phyloP scores from a whole-genome alignment of 2,329 filamentous ascomycete genomes.

The Colletotrichum filicis region DNA sequence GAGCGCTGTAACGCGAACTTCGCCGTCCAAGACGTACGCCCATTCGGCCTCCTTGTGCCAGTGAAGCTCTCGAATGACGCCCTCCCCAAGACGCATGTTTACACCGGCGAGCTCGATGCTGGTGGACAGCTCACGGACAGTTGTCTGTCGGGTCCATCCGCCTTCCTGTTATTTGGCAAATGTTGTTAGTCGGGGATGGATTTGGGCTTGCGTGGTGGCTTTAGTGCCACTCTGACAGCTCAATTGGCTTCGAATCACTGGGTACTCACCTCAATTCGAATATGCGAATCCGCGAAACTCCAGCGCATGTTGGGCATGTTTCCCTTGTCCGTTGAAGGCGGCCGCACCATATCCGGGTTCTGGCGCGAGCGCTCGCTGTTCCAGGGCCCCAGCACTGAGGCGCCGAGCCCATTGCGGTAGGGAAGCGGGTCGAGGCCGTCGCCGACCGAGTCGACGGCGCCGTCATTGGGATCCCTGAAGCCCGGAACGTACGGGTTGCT shows the following conservation, averaged over 20 bases:
- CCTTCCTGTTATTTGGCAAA: conserved; percentile 63
- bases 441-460: conserved; percentile 69
- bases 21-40: conserved; percentile 79
- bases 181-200: not conserved
- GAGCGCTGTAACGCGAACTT: conserved; percentile 77
- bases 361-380: conserved; percentile 75
- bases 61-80: conserved; percentile 80
- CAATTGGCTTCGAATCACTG: not conserved
- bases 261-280: conserved; percentile 67
- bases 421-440: conserved; percentile 73
- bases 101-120: conserved; percentile 80
- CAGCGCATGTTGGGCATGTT: conserved; percentile 78
- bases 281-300: conserved; percentile 74
- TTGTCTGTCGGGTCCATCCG: conserved; percentile 82
- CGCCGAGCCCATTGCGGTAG: conserved; percentile 71
- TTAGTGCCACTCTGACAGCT: not conserved
- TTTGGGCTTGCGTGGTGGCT: not conserved
- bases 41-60: conserved; percentile 87
- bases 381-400: conserved; percentile 75
- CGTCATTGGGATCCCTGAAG: conserved; percentile 70
- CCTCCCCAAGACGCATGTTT: conserved; percentile 80
- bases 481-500: conserved; percentile 68
- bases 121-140: conserved; percentile 70
- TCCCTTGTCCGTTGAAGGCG: conserved; percentile 79
- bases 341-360: conserved; percentile 77